Conservation (phyloP, 768 basidiomycete genomes). For the Termitomyces eurrhizus region DNA sequence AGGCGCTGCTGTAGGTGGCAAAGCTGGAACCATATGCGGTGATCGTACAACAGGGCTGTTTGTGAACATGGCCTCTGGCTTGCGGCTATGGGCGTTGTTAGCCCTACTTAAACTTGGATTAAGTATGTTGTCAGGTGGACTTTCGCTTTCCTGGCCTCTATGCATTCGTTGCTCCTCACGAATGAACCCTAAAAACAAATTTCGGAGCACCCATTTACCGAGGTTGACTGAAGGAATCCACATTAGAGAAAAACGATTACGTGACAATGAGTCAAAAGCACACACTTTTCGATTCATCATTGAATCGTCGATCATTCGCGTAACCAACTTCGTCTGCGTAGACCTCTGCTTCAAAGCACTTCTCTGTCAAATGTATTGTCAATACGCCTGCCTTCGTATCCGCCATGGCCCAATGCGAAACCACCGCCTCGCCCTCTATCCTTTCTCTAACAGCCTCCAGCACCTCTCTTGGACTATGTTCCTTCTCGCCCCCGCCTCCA, state of each 20-base stretch:
- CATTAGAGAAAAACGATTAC: neutral
- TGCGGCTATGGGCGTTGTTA: slow-evolving; percentile 4
- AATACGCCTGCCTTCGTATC: slow-evolving; percentile 90
- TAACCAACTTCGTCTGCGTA: slow-evolving; percentile 91
- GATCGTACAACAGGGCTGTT: slow-evolving; percentile 53
- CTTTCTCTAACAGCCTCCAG: slow-evolving; percentile 84
- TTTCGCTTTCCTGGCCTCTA: slow-evolving; percentile 26
- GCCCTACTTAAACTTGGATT: slow-evolving; percentile 18
- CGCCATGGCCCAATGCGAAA: slow-evolving; percentile 78
- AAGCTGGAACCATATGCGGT: slow-evolving; percentile 62
- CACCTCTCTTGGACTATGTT: slow-evolving; percentile 73
- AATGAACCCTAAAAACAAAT: slow-evolving; percentile 78
- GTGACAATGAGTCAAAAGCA: slow-evolving; percentile 16
- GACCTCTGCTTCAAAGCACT: slow-evolving; percentile 91
- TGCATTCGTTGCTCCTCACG: slow-evolving; percentile 57
- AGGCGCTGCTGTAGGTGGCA: slow-evolving; percentile 45
- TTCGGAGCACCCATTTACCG: slow-evolving; percentile 87
- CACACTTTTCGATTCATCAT: slow-evolving; percentile 80
- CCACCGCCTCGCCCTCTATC: slow-evolving; percentile 93
- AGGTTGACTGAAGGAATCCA: slow-evolving; percentile 65
- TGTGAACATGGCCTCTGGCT: slow-evolving; percentile 12
- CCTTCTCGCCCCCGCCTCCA: slow-evolving; percentile 36
- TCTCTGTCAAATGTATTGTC: slow-evolving; percentile 82
- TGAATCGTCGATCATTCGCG: slow-evolving; percentile 51
- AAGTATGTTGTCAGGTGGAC: slow-evolving; percentile 19